Evolutionary conservation across 257 asterid genomes (phyloP), one percentile per base, ranked within the genome.

Genomic region (Phtheirospermum japonicum): DNA sequence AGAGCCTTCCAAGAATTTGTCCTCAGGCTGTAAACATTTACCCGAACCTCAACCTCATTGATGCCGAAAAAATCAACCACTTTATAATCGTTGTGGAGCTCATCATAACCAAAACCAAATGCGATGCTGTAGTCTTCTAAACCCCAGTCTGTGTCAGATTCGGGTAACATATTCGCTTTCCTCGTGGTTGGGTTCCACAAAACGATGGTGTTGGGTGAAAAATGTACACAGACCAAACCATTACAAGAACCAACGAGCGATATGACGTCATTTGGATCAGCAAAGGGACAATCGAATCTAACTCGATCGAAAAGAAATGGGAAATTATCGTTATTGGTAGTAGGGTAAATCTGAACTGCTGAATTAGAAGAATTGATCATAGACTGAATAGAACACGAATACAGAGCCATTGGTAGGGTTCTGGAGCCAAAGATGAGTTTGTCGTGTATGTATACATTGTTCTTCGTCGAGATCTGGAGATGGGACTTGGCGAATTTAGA

Each of bases 141-240:
- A n/a, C 49, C 31, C 62, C 36, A 4, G 56, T 10, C 17, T 13
- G 58, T 56, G 33, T 51, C 74, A n/a, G 71, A 62, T 7, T 33
- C 52, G 0, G 63, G 71, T 61, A 73, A 5, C 9, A 14, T 6
- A 19, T 19, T 67, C 0, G 32, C 13, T 62, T 63, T 63, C 39
- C 58, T 32, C 7, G 66, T 63, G 0, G 63, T 46, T 17, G 77
- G 77, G 30, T 73, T 73, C 77, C 77, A 67, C 62, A 73, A 37
- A 33, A 62, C n/a, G 14, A 62, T 14, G 5, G 26, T 54, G 61
- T 18, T 59, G 49, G 19, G 19, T 48, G 73, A 20, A 33, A 59
- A 26, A 5, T 32, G 53, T 0, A n/a, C n/a, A n/a, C n/a, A n/a
- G n/a, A n/a, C n/a, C n/a, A n/a, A n/a, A n/a, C n/a, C n/a, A n/a